phyloP scores from a whole-genome alignment of 306 rosid species.

The Fragaria iinumae region DNA sequence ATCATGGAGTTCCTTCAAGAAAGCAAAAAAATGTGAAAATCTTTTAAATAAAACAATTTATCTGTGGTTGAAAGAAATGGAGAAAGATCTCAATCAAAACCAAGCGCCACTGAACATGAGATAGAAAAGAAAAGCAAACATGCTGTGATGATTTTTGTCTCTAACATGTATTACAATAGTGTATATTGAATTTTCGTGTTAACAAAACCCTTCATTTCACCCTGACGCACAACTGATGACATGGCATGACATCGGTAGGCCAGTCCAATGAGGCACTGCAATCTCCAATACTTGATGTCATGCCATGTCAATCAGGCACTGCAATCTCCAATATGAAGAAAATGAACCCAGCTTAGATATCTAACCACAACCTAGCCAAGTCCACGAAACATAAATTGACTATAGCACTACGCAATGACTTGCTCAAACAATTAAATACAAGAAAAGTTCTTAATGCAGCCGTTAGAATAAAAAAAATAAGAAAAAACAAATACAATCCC shows the following conservation, averaged over 20 bases:
- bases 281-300: background rate
- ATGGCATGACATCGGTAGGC: background rate
- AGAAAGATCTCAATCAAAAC: constrained; percentile 9
- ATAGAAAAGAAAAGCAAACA: background rate
- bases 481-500: background rate
- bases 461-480: background rate
- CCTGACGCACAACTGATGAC: constrained; percentile 1
- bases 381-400: background rate
- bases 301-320: background rate
- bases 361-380: background rate
- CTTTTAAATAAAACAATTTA: background rate
- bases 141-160: background rate
- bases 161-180: background rate
- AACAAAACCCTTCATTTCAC: background rate
- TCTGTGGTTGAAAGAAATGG: constrained; percentile 2
- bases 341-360: background rate
- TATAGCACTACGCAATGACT: background rate
- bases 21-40: constrained; percentile 19
- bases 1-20: constrained; percentile 72
- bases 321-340: background rate
- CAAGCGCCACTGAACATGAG: background rate
- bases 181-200: background rate
- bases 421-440: background rate
- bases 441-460: background rate
- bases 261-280: background rate